A percentile compares a stretch with the other conserved stretches of the same genome.
Evolutionary conservation across 2,329 filamentous ascomycete species (phyloP).

Genomic region (Aspergillus clavatus): DNA sequence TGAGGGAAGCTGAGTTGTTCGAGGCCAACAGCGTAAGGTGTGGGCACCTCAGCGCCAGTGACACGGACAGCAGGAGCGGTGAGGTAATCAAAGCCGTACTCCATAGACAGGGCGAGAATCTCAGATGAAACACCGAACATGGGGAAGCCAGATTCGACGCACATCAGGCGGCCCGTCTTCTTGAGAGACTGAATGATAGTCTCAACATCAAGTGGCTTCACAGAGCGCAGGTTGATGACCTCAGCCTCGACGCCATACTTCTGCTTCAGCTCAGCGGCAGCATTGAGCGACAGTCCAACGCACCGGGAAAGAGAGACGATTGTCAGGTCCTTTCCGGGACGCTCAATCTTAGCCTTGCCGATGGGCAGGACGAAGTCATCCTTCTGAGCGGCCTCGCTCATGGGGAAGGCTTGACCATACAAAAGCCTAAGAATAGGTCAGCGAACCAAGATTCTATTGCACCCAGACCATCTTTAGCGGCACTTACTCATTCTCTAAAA

Average conservation of each 20-base stretch:
- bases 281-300: conserved; percentile 83
- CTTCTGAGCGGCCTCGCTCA: conserved; percentile 94
- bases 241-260: conserved; percentile 95
- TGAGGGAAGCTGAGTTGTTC: conserved; percentile 95
- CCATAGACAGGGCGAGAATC: conserved; percentile 90
- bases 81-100: conserved; percentile 98
- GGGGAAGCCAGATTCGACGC: conserved; percentile 93
- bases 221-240: conserved; percentile 94
- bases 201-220: conserved; percentile 96
- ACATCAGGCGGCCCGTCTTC: conserved; percentile 91
- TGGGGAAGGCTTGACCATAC: conserved; percentile 92
- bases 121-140: conserved; percentile 89
- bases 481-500: conserved; percentile 75
- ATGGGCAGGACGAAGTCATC: conserved; percentile 96
- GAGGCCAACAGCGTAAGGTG: conserved; percentile 86
- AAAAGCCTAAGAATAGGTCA: conserved; percentile 54
- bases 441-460: conserved; percentile 5
- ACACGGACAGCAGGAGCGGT: conserved; percentile 89
- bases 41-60: conserved; percentile 95
- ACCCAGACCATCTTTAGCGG: neutral
- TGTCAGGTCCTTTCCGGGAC: conserved; percentile 89
- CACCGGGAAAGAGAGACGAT: conserved; percentile 92
- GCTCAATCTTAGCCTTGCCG: conserved; percentile 99
- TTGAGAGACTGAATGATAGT: conserved; percentile 95
- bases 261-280: conserved; percentile 87